Evolutionary conservation across 176 grass and related monocot species (phyloP).

Genomic region (Zizania latifolia): DNA sequence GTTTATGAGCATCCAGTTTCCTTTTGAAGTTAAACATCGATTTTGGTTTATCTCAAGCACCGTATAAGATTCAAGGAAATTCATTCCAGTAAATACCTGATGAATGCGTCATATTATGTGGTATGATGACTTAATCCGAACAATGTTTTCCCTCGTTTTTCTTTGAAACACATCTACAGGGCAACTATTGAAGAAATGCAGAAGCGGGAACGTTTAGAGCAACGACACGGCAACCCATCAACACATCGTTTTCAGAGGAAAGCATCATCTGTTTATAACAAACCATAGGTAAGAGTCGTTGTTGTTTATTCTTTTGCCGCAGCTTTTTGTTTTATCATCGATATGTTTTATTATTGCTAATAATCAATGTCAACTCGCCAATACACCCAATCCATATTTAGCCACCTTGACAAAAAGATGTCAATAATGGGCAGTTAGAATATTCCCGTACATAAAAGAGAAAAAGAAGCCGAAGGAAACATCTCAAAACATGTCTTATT

Average conservation of each 20-base stretch:
- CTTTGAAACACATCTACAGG: not conserved
- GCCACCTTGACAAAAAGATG: conserved; percentile 28
- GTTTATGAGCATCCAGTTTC: not conserved
- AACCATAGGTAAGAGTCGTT: conserved; percentile 25
- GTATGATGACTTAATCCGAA: conserved; percentile 8
- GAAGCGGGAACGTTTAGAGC: not conserved
- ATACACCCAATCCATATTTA: conserved; percentile 29
- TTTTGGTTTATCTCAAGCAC: not conserved
- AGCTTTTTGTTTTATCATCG: conserved; percentile 25
- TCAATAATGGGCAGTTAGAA: conserved; percentile 19
- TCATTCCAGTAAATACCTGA: not conserved
- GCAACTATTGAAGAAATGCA: not conserved
- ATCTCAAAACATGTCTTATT: conserved; percentile 34
- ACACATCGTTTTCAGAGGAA: conserved; percentile 49
- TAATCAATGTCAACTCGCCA: conserved; percentile 18
- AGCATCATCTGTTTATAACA: conserved; percentile 18
- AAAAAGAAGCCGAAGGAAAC: not conserved
- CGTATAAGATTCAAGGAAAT: not conserved
- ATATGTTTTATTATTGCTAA: not conserved
- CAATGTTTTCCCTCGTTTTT: not conserved
- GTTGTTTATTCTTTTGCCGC: not conserved
- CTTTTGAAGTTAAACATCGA: not conserved
- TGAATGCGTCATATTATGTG: not conserved
- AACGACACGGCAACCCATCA: not conserved
- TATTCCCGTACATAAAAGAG: not conserved